phyloP scores from a whole-genome alignment of 106 monocot species.

The Gastrodia elata region DNA sequence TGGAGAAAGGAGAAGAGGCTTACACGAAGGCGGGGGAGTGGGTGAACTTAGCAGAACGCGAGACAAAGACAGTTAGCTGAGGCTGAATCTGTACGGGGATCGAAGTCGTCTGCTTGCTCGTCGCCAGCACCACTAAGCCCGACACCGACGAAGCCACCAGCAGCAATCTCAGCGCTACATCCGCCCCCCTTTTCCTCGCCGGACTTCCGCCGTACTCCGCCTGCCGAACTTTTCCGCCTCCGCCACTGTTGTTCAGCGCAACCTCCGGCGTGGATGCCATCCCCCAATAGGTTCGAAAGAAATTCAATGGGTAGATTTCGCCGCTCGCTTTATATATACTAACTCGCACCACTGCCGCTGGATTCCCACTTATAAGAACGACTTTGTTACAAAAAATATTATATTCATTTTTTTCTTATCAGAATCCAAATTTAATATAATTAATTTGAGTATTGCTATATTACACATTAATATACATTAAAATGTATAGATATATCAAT shows the following conservation, averaged over 20 bases:
- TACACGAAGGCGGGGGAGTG: not conserved
- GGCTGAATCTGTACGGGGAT: not conserved
- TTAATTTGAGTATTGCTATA: too few species aligned
- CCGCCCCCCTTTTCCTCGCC: not conserved
- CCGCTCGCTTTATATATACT: too few species aligned
- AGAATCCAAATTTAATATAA: too few species aligned
- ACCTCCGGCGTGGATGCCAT: constrained; percentile 8
- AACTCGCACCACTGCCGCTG: too few species aligned
- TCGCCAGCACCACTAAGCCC: constrained; percentile 2
- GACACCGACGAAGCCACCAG: not conserved
- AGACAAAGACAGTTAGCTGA: not conserved
- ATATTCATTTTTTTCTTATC: too few species aligned
- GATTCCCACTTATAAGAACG: too few species aligned
- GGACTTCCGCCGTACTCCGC: not conserved
- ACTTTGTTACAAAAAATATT: too few species aligned
- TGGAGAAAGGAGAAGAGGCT: not conserved
- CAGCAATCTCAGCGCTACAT: not conserved
- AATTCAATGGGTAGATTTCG: too few species aligned
- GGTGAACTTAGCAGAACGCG: not conserved
- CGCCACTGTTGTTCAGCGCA: constrained; percentile 3
- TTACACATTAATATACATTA: too few species aligned
- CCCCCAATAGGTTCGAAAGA: too few species aligned
- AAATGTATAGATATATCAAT: too few species aligned
- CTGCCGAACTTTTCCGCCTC: not conserved
- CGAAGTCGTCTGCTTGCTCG: constrained; percentile 3